Conservation (phyloP, 2,329 filamentous ascomycete species). For the Trichophyton benhamiae region DNA sequence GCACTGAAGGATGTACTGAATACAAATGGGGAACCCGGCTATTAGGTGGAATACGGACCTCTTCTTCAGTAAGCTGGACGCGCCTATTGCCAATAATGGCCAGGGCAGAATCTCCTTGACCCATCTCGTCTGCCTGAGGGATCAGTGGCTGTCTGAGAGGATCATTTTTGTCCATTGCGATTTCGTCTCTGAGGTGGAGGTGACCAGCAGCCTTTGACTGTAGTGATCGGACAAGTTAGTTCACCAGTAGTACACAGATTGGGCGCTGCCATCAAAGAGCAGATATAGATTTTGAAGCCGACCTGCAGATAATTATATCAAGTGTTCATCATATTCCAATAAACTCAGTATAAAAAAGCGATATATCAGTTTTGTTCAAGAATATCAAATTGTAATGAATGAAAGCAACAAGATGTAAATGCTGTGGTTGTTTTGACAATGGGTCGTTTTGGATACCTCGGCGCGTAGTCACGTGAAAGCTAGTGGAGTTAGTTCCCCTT, state of each 20-base stretch:
- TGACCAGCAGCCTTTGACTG: background rate
- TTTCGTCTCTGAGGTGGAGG: background rate
- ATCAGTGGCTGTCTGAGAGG: background rate
- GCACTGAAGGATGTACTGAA: background rate
- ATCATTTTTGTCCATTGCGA: background rate
- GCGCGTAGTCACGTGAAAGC: no score
- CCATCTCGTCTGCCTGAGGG: background rate
- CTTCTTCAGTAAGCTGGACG: conserved; percentile 21
- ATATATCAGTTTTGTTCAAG: background rate
- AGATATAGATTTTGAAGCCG: background rate
- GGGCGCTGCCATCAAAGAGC: background rate
- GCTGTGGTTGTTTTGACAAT: no score
- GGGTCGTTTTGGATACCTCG: no score
- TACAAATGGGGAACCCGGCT: background rate
- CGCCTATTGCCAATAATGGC: conserved; percentile 6
- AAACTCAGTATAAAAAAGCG: no score
- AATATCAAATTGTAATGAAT: no score
- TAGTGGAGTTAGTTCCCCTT: no score
- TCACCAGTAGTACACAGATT: background rate
- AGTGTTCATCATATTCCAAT: no score
- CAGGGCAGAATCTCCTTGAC: conserved; percentile 2
- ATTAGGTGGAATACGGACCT: conserved; percentile 15
- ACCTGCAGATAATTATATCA: no score
- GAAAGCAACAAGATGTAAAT: no score
- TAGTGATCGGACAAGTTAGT: no score